Conservation (phyloP, 2,329 filamentous ascomycete species). For the Rasamsonia emersonii region DNA sequence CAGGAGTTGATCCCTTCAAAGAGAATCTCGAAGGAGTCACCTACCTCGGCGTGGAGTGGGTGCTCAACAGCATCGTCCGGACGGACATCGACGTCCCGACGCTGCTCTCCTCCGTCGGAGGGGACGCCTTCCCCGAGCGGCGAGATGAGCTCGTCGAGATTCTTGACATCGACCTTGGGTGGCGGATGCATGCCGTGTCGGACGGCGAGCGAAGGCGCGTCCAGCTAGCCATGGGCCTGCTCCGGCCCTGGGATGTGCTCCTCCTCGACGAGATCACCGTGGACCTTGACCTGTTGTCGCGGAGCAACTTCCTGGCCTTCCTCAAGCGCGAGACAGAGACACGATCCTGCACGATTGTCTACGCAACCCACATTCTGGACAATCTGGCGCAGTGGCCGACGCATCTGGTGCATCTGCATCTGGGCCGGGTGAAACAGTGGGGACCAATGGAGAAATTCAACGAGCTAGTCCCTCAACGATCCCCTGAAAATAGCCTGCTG, state of each 20-base stretch:
- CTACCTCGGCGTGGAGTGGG: conserved; percentile 96
- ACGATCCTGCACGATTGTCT: conserved; percentile 83
- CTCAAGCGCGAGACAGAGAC: conserved; percentile 77
- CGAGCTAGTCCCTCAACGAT: conserved; percentile 41
- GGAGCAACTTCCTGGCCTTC: conserved; percentile 77
- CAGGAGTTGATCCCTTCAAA: conserved; percentile 84
- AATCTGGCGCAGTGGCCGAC: conserved; percentile 93
- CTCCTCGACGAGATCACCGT: conserved; percentile 96
- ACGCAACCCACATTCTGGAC: conserved; percentile 94
- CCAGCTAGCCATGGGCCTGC: conserved; percentile 89
- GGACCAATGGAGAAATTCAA: conserved; percentile 65
- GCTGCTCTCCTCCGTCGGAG: conserved; percentile 76
- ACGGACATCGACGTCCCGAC: conserved; percentile 89
- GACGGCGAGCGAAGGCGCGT: conserved; percentile 88
- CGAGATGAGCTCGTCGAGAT: conserved; percentile 81
- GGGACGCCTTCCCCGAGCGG: conserved; percentile 69
- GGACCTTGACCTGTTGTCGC: conserved; percentile 79
- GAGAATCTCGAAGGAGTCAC: conserved; percentile 85
- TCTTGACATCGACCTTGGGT: conserved; percentile 81
- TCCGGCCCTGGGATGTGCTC: conserved; percentile 84
- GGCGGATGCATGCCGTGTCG: conserved; percentile 93
- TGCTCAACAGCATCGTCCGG: conserved; percentile 90
- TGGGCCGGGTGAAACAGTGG: conserved; percentile 82
- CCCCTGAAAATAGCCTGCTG: conserved; percentile 68
- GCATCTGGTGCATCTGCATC: conserved; percentile 90